Conservation (phyloP, 148 eudicot species). For the Vaccinium myrtillus region DNA sequence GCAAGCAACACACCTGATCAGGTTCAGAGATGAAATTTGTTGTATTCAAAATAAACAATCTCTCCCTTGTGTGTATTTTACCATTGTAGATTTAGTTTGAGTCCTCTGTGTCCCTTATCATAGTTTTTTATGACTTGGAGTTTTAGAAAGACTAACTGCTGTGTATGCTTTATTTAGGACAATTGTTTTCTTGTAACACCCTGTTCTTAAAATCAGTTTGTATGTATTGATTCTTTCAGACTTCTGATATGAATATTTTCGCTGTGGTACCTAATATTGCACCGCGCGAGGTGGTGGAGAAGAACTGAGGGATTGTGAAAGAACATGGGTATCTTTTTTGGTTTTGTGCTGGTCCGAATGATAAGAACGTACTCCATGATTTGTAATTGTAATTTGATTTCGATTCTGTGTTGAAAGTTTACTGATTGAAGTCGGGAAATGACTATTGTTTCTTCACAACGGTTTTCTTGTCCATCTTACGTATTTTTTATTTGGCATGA, state of each 20-base stretch:
- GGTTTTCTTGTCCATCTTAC: background rate
- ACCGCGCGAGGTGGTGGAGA: too few relatives aligned
- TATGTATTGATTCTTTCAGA: conserved; percentile 4
- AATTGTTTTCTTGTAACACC: background rate
- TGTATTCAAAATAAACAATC: conserved; percentile 17
- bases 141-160: background rate
- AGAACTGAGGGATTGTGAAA: background rate
- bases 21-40: conserved; percentile 51
- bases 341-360: background rate
- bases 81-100: conserved; percentile 26
- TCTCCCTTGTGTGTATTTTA: conserved; percentile 14
- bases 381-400: background rate
- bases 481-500: background rate
- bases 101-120: background rate
- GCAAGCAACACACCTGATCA: conserved; percentile 65
- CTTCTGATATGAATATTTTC: background rate
- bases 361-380: background rate
- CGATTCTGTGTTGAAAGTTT: background rate
- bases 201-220: background rate
- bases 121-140: background rate
- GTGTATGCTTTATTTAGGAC: conserved; percentile 6
- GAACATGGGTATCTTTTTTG: background rate
- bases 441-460: background rate
- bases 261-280: too few relatives aligned
- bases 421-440: background rate